Percentiles rank a stretch among this genome's conserved stretches.
Evolutionary conservation across 208 protist genomes (phyloP).

Genomic region (Trypanosoma vivax): DNA sequence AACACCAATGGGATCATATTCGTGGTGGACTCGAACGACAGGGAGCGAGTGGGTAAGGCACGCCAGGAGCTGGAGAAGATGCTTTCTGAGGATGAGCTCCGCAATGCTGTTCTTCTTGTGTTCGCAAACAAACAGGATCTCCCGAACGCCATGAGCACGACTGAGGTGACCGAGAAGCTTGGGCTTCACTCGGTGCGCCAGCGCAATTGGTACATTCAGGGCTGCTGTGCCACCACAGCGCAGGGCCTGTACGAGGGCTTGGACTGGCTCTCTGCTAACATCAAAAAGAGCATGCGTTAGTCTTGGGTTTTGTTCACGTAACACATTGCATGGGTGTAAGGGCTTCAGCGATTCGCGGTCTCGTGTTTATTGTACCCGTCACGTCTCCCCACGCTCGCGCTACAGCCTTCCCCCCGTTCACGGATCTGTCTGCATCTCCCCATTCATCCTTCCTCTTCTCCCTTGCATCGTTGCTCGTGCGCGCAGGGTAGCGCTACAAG

Average conservation of each 20-base stretch:
- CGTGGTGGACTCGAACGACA: conserved; percentile 96
- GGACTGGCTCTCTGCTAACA: conserved; percentile 86
- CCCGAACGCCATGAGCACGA: conserved; percentile 95
- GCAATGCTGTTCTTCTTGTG: conserved; percentile 94
- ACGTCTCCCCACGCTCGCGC: background rate
- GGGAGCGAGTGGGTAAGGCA: conserved; percentile 88
- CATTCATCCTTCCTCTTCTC: no score
- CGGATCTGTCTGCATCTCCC: no score
- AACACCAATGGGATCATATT: conserved; percentile 97
- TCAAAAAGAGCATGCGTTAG: conserved; percentile 79
- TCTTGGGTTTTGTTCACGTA: no score
- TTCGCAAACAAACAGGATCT: conserved; percentile 99
- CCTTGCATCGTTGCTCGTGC: no score
- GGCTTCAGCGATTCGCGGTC: background rate
- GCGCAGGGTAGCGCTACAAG: no score
- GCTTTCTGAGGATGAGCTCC: conserved; percentile 96
- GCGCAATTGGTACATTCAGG: conserved; percentile 92
- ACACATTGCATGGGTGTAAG: no score
- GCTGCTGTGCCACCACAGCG: conserved; percentile 86
- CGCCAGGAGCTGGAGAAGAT: conserved; percentile 93
- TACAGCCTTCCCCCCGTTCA: no score
- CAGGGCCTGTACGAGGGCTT: conserved; percentile 92
- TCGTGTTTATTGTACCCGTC: conserved; percentile 12
- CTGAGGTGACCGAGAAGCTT: conserved; percentile 95
- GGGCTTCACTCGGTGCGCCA: conserved; percentile 90